phyloP scores from a whole-genome alignment of 345 rosid genomes.

The Zanthoxylum bungeanum region DNA sequence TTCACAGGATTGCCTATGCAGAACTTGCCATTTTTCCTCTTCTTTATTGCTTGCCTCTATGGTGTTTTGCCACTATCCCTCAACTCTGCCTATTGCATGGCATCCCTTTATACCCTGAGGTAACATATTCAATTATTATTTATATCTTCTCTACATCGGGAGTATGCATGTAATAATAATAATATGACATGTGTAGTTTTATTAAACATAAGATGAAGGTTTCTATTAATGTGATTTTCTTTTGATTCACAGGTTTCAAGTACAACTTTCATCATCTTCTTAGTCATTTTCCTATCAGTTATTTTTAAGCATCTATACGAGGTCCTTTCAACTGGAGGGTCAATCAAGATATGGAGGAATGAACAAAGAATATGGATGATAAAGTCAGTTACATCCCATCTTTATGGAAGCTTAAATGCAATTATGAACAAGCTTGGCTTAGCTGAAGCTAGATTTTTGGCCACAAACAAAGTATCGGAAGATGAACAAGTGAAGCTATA shows the following conservation, averaged over 20 bases:
- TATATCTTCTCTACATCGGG: neutral
- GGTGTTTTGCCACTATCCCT: slow-evolving; percentile 38
- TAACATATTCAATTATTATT: slow-evolving; percentile 8
- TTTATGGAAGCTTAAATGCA: slow-evolving; percentile 32
- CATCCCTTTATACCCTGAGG: slow-evolving; percentile 40
- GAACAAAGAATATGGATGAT: slow-evolving; percentile 46
- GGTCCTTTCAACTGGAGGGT: slow-evolving; percentile 20
- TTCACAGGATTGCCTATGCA: slow-evolving; percentile 25
- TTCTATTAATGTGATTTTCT: neutral
- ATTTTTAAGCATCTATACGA: slow-evolving; percentile 22
- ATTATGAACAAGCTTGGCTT: slow-evolving; percentile 25
- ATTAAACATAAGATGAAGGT: no score
- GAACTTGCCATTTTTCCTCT: slow-evolving; percentile 17
- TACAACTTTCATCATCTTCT: slow-evolving; percentile 16
- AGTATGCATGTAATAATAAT: no score
- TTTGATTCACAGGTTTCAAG: slow-evolving; percentile 21
- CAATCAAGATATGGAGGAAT: slow-evolving; percentile 21
- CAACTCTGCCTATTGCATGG: slow-evolving; percentile 38
- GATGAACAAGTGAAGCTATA: slow-evolving; percentile 26
- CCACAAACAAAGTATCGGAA: slow-evolving; percentile 30
- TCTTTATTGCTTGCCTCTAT: slow-evolving; percentile 21
- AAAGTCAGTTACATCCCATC: slow-evolving; percentile 20
- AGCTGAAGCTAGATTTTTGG: slow-evolving; percentile 35
- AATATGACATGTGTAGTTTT: no score
- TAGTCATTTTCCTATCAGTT: slow-evolving; percentile 27